Evolutionary conservation across 2,329 filamentous ascomycete genomes (phyloP).

Genomic region (Colletotrichum orchidophilum): DNA sequence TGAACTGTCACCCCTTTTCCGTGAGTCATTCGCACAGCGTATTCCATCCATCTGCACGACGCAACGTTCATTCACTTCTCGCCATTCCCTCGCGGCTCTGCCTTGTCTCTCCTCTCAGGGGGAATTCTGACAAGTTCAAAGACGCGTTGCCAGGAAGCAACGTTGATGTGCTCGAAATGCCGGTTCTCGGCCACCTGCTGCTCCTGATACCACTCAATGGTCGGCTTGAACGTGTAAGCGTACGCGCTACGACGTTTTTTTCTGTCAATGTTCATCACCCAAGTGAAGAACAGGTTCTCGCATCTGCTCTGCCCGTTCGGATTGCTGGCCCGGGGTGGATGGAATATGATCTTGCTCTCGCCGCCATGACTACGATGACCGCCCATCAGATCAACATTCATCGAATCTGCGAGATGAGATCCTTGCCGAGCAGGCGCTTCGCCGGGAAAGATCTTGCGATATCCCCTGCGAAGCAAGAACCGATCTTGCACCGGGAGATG

Average conservation of each 20-base stretch:
- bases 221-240: constrained; percentile 55
- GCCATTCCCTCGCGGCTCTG: not conserved
- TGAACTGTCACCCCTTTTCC: not conserved
- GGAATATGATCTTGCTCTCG: constrained; percentile 52
- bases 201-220: constrained; percentile 61
- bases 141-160: constrained; percentile 54
- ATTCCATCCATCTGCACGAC: not conserved
- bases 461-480: constrained; percentile 47
- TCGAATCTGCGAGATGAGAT: constrained; percentile 22
- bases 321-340: constrained; percentile 51
- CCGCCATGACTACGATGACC: constrained; percentile 33
- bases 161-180: constrained; percentile 58
- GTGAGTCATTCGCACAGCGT: not conserved
- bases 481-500: constrained; percentile 47
- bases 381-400: constrained; percentile 10
- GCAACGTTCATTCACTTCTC: not conserved
- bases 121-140: constrained; percentile 39
- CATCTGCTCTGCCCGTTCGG: constrained; percentile 43
- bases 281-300: constrained; percentile 55
- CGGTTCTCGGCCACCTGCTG: constrained; percentile 55
- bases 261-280: constrained; percentile 40
- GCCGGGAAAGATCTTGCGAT: constrained; percentile 43
- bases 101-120: not conserved
- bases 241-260: constrained; percentile 39
- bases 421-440: not conserved